Evolutionary conservation across 2,329 filamentous ascomycete species (phyloP), one percentile per base, ranked within the genome.

Genomic region (Xylariales sp.): DNA sequence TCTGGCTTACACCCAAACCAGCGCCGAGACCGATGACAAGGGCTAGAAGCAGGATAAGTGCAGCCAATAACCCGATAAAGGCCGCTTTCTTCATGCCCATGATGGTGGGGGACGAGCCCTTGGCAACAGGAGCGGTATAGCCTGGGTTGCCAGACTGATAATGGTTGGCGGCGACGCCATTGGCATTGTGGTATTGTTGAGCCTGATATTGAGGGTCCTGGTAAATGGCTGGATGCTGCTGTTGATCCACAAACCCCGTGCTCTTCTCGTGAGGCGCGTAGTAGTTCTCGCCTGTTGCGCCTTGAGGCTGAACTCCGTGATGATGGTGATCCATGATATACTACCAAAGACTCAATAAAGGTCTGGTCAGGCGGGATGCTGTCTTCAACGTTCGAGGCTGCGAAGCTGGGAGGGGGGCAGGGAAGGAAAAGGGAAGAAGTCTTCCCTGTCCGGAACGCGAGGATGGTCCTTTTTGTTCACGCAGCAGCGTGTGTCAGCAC

Each of bases 21-120:
- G 56, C 55, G 31, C 46, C 44, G n/a, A 59, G 51, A 7, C 56
- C 56, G 24, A 58, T 54, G 32, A 57, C 51, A 21, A 46, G 22
- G 15, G 49, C 28, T 3, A 56, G 40, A 14, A 58, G 45, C n/a
- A 58, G 11, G 15, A 45, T 31, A 4, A 49, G 11, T 4, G 47
- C 38, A 18, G 27, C 42, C n/a, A 54, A 12, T 16, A 52, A 31
- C 15, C 20, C 31, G 15, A 53, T 22, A 27, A 45, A 51, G 14
- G 53, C 21, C 27, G 48, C 46, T 12, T 50, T 47, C 24, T 51
- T 56, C 24, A 51, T 43, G 14, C 41, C 47, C 29, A 50, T 24
- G 19, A 44, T 36, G 6, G 38, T 31, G 14, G 12, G 5, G 29
- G 16, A 5, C 18, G 28, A 25, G 28, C 18, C 14, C 19, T 18